phyloP scores from a whole-genome alignment of 495 filamentous ascomycete genomes.

The Aspergillus bertholletiae region DNA sequence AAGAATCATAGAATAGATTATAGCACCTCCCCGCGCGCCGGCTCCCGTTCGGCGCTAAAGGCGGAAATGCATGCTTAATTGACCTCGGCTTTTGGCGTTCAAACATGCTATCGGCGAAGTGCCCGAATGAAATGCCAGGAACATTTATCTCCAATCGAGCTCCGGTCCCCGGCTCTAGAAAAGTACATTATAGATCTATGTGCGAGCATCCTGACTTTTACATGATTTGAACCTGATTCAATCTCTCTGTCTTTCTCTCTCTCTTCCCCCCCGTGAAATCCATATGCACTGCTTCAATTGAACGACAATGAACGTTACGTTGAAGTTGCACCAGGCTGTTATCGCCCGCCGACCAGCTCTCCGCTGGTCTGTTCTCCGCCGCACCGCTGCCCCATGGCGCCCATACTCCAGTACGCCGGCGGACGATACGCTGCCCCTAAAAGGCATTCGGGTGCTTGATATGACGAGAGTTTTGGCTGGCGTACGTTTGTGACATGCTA shows the following conservation, averaged over 20 bases:
- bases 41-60: conserved; percentile 2
- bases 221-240: conserved; percentile 8
- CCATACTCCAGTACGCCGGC: conserved; percentile 28
- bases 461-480: conserved; percentile 96
- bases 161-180: not conserved
- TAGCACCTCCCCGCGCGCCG: no score
- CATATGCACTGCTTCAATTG: not conserved
- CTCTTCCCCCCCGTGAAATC: no score
- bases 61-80: conserved; percentile 12
- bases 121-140: conserved; percentile 13
- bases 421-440: conserved; percentile 59
- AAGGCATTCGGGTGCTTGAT: conserved; percentile 85
- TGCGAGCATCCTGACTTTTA: not conserved
- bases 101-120: conserved; percentile 5
- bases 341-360: conserved; percentile 25
- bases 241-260: no score
- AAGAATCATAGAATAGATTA: no score
- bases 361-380: conserved; percentile 8
- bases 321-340: conserved; percentile 19
- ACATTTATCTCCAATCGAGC: not conserved
- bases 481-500: no score
- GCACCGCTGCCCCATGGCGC: conserved; percentile 22
- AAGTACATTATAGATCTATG: not conserved
- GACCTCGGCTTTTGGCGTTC: conserved; percentile 28
- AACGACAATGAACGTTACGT: conserved; percentile 20